Percentiles rank a stretch among this genome's conserved stretches.
Conservation (phyloP, 1,284 basidiomycete genomes). For the Microbotryum intermedium region DNA sequence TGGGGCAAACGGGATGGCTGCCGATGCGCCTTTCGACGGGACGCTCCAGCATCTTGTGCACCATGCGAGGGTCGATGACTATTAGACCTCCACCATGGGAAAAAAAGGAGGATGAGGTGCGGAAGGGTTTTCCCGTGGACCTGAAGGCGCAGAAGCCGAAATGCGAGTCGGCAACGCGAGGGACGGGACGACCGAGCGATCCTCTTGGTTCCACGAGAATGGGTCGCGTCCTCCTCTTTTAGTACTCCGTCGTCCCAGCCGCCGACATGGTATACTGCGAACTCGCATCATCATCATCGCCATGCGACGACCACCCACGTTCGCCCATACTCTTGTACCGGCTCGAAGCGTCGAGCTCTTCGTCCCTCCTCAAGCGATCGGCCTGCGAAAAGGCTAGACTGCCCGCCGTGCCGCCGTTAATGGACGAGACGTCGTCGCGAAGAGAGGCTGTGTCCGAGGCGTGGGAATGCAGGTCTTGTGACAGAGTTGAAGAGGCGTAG, state of each 20-base stretch:
- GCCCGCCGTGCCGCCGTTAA: slow-evolving; percentile 41
- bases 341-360: slow-evolving; percentile 27
- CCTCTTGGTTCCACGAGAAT: too few relatives aligned
- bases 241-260: slow-evolving; percentile 43
- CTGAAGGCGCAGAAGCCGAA: too few relatives aligned
- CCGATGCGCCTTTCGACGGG: too few relatives aligned
- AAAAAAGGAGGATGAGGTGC: too few relatives aligned
- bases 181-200: too few relatives aligned
- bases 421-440: slow-evolving; percentile 52
- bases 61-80: too few relatives aligned
- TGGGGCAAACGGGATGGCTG: too few relatives aligned
- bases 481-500: slow-evolving; percentile 32
- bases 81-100: too few relatives aligned
- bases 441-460: slow-evolving; percentile 14
- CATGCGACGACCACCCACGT: slow-evolving; percentile 10
- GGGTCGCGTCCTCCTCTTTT: slow-evolving; percentile 22
- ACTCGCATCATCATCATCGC: slow-evolving; percentile 38
- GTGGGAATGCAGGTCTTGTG: slow-evolving; percentile 31
- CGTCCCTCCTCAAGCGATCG: slow-evolving; percentile 48
- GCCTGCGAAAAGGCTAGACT: slow-evolving; percentile 74
- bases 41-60: too few relatives aligned
- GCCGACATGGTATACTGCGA: slow-evolving; percentile 37
- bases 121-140: too few relatives aligned
- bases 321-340: slow-evolving; percentile 40
- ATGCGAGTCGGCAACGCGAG: too few relatives aligned